These are phyloP conservation scores for Ceratocystis destructans DNA, from an alignment of 2,329 filamentous ascomycete species.

Conservation along the genomic window DNA sequence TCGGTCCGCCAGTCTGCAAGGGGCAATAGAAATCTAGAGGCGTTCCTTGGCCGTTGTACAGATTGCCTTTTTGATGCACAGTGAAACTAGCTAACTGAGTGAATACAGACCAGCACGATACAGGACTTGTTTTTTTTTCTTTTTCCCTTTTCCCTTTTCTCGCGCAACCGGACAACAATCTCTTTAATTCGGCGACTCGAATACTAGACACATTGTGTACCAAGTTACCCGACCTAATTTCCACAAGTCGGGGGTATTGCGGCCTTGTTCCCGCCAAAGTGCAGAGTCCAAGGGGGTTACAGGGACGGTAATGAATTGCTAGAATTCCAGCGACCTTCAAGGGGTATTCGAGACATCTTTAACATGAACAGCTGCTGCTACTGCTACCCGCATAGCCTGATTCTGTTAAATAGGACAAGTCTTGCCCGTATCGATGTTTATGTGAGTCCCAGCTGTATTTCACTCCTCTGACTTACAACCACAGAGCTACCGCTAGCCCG, in stretches of 20 bases:
- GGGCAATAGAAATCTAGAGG: background rate
- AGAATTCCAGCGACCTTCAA: background rate
- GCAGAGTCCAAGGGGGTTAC: background rate
- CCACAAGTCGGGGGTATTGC: background rate
- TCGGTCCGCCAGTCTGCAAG: background rate
- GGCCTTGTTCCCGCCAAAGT: background rate
- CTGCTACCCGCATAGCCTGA: background rate
- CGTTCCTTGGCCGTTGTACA: background rate
- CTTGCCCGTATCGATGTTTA: background rate
- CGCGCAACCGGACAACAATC: background rate
- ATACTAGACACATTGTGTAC: conserved; percentile 1
- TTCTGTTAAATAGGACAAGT: background rate
- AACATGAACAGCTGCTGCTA: background rate
- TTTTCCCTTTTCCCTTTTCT: background rate
- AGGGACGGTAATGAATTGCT: background rate
- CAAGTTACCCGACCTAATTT: conserved; percentile 6
- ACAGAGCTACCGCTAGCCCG: background rate
- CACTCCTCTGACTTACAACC: background rate
- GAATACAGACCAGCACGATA: background rate
- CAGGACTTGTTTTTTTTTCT: background rate
- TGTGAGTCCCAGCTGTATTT: background rate
- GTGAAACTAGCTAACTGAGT: background rate
- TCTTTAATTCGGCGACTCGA: background rate
- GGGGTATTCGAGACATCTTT: background rate
- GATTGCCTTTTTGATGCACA: background rate